Percentiles rank a stretch among this genome's conserved stretches.
phyloP scores from a whole-genome alignment of 1,284 basidiomycete species.

The Cryptococcus wingfieldii region DNA sequence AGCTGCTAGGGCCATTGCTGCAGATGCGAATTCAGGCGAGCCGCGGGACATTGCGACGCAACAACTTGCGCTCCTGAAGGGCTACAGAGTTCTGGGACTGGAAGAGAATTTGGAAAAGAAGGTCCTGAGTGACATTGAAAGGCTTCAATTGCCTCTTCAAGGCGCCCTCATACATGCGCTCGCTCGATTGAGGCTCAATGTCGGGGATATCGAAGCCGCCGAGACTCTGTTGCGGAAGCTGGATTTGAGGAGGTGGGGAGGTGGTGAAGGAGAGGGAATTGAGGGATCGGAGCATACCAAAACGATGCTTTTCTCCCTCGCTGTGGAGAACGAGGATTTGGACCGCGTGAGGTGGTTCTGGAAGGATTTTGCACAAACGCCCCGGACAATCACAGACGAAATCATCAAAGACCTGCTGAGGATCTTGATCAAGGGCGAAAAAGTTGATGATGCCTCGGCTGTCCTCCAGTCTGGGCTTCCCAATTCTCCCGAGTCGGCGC shows the following conservation, averaged over 20 bases:
- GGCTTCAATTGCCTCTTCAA: conserved; percentile 16
- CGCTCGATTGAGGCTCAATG: conserved; percentile 26
- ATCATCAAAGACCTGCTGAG: conserved; percentile 2
- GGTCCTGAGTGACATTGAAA: conserved; percentile 23
- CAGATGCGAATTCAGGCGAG: conserved; percentile 7
- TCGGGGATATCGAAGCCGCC: conserved; percentile 22
- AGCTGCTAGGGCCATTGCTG: conserved; percentile 10
- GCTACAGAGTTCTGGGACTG: conserved; percentile 30
- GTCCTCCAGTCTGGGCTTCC: conserved; percentile 1
- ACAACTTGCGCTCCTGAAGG: conserved; percentile 35
- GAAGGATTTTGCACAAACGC: conserved; percentile 4
- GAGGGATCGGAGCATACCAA: conserved; percentile 6
- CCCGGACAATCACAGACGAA: conserved; percentile 3
- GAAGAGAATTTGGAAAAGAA: conserved; percentile 27
- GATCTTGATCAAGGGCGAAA: not conserved
- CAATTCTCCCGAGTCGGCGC: not conserved
- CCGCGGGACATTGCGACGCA: conserved; percentile 7
- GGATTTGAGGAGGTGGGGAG: conserved; percentile 6
- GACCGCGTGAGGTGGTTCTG: conserved; percentile 6
- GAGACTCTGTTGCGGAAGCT: conserved; percentile 22
- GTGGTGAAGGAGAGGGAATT: not conserved
- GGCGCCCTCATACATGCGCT: conserved; percentile 32
- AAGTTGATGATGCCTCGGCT: conserved; percentile 6
- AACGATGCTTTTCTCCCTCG: conserved; percentile 4
- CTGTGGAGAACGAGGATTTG: conserved; percentile 1